Conservation (phyloP, 73 alveolate genomes). For the Effrenium voratum region DNA sequence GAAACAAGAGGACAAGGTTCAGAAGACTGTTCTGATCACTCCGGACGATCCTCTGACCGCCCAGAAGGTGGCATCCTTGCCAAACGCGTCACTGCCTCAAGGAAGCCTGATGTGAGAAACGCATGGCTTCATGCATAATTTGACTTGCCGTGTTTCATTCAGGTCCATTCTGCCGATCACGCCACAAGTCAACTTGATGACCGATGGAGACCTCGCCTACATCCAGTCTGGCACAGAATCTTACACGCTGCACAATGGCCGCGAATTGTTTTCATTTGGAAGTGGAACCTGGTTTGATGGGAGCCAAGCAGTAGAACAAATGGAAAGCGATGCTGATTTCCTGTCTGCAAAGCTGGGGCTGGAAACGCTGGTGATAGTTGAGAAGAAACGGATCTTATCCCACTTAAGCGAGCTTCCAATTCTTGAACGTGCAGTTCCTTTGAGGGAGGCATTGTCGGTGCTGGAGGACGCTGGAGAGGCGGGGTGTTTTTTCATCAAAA, state of each 20-base stretch:
- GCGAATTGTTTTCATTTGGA: too few relatives aligned
- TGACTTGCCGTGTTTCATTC: too few relatives aligned
- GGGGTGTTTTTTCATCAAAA: background rate
- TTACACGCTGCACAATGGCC: too few relatives aligned
- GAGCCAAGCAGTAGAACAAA: background rate
- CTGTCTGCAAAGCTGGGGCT: background rate
- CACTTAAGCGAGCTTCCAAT: background rate
- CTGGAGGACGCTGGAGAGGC: slow-evolving; percentile 16
- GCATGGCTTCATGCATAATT: too few relatives aligned
- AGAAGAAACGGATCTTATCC: background rate
- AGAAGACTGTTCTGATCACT: background rate
- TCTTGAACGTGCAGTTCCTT: background rate
- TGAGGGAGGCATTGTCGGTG: background rate
- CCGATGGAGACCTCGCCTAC: too few relatives aligned
- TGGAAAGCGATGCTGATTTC: background rate
- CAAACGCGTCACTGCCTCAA: background rate
- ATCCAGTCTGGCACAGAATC: too few relatives aligned
- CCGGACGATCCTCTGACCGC: background rate
- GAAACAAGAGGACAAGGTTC: background rate
- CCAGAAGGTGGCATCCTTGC: background rate
- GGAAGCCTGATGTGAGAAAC: too few relatives aligned
- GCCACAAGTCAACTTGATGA: too few relatives aligned
- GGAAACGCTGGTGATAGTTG: background rate
- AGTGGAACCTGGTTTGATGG: background rate
- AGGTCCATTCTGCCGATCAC: too few relatives aligned